Evolutionary conservation across 139 green algal genomes (phyloP).

Genomic region (Desmodesmus armatus): DNA sequence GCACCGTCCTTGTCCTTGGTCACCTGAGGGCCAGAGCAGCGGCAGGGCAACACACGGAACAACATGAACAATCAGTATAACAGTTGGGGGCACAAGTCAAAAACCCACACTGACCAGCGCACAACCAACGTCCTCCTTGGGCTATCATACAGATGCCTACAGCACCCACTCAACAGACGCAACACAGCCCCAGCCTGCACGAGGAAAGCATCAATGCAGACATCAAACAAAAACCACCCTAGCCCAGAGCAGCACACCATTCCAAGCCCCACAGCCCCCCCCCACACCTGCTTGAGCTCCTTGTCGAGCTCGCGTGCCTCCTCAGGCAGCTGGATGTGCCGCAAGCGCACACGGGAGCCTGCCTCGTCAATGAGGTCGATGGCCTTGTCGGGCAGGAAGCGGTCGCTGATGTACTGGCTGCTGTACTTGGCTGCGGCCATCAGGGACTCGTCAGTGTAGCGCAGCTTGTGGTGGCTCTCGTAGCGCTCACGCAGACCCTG

Average conservation of each 20-base stretch:
- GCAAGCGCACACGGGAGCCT: constrained; percentile 94
- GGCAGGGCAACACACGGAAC: background rate
- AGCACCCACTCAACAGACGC: background rate
- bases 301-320: constrained; percentile 85
- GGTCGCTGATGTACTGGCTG: constrained; percentile 96
- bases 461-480: constrained; percentile 99
- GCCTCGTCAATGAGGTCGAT: constrained; percentile 99
- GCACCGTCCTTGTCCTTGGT: constrained; percentile 99
- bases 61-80: too few species aligned
- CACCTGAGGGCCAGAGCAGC: constrained; percentile 84
- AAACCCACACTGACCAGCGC: too few species aligned
- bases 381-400: constrained; percentile 89
- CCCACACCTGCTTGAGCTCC: constrained; percentile 80
- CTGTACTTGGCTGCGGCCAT: constrained; percentile 92
- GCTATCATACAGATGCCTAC: too few species aligned
- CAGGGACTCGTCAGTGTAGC: constrained; percentile 97
- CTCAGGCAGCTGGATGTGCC: constrained; percentile 97
- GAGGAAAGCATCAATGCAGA: too few species aligned
- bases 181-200: background rate
- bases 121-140: too few species aligned
- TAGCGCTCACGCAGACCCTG: constrained; percentile 93
- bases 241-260: background rate
- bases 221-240: too few species aligned
- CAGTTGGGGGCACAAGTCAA: too few species aligned
- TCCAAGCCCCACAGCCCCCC: background rate